Percentiles rank a stretch among this genome's conserved stretches.
These are phyloP conservation scores for Euclidium syriacum DNA, from an alignment of 345 rosid species.

Conservation along the genomic window DNA sequence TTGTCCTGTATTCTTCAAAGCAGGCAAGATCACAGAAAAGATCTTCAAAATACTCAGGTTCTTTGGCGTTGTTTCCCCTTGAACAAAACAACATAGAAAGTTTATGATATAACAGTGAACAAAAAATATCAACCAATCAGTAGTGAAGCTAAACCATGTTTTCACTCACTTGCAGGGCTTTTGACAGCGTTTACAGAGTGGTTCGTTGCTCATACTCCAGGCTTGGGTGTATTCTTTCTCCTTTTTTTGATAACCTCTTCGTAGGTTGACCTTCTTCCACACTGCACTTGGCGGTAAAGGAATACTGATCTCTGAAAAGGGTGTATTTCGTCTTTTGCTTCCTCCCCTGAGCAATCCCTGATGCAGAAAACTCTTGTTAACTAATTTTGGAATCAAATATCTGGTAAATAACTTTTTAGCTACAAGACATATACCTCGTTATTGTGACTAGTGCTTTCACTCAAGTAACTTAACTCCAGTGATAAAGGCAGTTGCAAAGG, in stretches of 20 bases:
- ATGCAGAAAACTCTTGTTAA: constrained; percentile 10
- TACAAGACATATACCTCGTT: constrained; percentile 44
- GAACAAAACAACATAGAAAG: constrained; percentile 10
- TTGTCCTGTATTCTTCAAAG: constrained; percentile 81
- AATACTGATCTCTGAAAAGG: constrained; percentile 55
- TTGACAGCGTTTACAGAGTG: constrained; percentile 97
- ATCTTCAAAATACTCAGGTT: constrained; percentile 92
- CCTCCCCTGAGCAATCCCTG: constrained; percentile 91
- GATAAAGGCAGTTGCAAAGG: constrained; percentile 85
- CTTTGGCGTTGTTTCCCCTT: constrained; percentile 71
- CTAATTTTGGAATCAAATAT: constrained; percentile 14
- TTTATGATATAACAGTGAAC: neutral
- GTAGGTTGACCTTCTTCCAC: constrained; percentile 65
- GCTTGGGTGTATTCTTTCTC: constrained; percentile 81
- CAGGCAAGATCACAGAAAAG: constrained; percentile 79
- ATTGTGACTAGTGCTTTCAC: constrained; percentile 66
- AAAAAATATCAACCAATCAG: neutral
- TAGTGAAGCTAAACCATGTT: neutral
- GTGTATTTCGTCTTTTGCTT: constrained; percentile 80
- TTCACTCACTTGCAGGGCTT: constrained; percentile 63
- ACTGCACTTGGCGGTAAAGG: constrained; percentile 70
- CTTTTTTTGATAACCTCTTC: constrained; percentile 45
- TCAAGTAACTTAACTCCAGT: constrained; percentile 79
- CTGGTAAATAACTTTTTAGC: neutral
- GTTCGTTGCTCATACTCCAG: constrained; percentile 63